Percentiles rank a stretch among this genome's conserved stretches.
Evolutionary conservation across 768 basidiomycete genomes (phyloP).

Genomic region (Amanita fuliginea): DNA sequence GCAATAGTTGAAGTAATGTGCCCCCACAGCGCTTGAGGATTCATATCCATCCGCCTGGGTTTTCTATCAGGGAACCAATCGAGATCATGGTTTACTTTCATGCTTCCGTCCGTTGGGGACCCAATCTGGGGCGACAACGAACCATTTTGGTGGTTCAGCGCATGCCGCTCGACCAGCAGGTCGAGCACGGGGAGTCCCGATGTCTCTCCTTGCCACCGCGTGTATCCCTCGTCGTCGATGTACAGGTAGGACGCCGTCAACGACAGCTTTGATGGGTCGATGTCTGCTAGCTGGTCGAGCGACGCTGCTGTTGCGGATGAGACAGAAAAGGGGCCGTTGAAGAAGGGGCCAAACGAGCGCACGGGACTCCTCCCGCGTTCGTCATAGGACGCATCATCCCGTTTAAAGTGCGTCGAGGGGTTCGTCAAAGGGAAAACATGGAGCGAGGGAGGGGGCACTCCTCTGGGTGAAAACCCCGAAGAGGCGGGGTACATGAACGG

Average conservation of each 20-base stretch:
- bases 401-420: constrained; percentile 68
- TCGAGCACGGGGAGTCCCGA: constrained; percentile 87
- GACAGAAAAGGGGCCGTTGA: constrained; percentile 22
- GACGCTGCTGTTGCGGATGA: constrained; percentile 7
- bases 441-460: constrained; percentile 70
- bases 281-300: constrained; percentile 39
- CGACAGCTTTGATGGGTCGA: constrained; percentile 53
- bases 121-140: constrained; percentile 15
- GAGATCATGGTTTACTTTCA: constrained; percentile 19
- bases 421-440: constrained; percentile 72
- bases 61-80: constrained; percentile 84
- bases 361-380: constrained; percentile 37
- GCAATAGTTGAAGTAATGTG: constrained; percentile 77
- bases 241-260: constrained; percentile 75
- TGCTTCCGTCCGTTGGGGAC: constrained; percentile 17
- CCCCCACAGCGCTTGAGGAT: constrained; percentile 83
- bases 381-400: constrained; percentile 23
- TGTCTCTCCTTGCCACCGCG: constrained; percentile 87
- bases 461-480: constrained; percentile 27
- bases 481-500: constrained; percentile 30
- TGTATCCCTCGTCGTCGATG: constrained; percentile 80
- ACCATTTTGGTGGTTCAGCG: constrained; percentile 20
- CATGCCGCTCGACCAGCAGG: constrained; percentile 64
- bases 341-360: constrained; percentile 27
- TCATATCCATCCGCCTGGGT: constrained; percentile 62